Evolutionary conservation across 805 yeast species (phyloP).

Genomic region (Zygotorulaspora danielsina): DNA sequence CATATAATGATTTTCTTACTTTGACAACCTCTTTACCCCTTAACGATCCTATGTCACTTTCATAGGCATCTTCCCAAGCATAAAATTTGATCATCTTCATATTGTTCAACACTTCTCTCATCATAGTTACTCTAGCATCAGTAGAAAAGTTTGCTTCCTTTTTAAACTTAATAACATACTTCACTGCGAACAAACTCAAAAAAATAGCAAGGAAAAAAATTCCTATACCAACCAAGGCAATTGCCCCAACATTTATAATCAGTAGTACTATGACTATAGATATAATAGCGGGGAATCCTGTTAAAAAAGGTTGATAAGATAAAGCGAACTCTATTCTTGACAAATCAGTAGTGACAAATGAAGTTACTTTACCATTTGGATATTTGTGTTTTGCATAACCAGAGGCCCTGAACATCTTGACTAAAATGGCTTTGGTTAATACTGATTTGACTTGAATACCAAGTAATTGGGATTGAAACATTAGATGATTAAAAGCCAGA

Average conservation of each 20-base stretch:
- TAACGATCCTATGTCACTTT: conserved; percentile 47
- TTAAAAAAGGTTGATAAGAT: conserved; percentile 58
- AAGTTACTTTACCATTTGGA: conserved; percentile 68
- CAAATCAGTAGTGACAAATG: conserved; percentile 76
- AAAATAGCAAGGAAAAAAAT: conserved; percentile 42
- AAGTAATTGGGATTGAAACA: conserved; percentile 53
- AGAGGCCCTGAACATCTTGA: conserved; percentile 61
- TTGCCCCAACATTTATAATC: conserved; percentile 63
- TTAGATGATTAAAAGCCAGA: conserved; percentile 54
- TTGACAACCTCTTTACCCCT: conserved; percentile 59
- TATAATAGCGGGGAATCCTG: conserved; percentile 61
- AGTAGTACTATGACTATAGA: conserved; percentile 61
- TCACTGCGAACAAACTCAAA: conserved; percentile 46
- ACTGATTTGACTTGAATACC: conserved; percentile 73
- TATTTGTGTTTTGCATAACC: conserved; percentile 53
- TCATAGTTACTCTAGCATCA: conserved; percentile 68
- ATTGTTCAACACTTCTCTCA: conserved; percentile 73
- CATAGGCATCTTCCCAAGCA: conserved; percentile 87
- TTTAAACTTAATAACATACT: conserved; percentile 52
- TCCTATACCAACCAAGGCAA: conserved; percentile 68
- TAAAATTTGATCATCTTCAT: conserved; percentile 82
- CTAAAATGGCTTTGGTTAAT: conserved; percentile 63
- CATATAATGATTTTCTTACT: conserved; percentile 59
- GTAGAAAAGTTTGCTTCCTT: conserved; percentile 57
- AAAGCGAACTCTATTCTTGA: conserved; percentile 74